Conservation (phyloP, 2,329 filamentous ascomycete genomes). For the Stagonosporopsis tanaceti region DNA sequence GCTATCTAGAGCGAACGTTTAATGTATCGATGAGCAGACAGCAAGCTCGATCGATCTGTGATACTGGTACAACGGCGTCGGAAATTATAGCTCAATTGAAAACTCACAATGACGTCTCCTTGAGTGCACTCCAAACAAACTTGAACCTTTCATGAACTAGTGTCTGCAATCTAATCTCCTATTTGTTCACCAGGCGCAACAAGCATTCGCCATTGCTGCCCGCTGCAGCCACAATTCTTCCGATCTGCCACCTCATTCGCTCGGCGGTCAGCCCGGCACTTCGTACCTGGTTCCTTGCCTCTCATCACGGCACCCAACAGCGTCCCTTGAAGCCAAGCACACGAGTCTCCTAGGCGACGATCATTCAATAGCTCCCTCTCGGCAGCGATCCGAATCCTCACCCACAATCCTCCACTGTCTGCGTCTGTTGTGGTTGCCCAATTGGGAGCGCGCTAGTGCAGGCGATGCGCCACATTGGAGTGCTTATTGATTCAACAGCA, state of each 20-base stretch:
- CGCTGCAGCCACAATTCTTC: background rate
- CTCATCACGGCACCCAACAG: slow-evolving; percentile 3
- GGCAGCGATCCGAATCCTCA: slow-evolving; percentile 8
- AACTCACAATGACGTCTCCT: background rate
- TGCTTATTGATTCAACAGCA: background rate
- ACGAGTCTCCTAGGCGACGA: slow-evolving; percentile 9
- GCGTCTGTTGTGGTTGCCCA: slow-evolving; percentile 1
- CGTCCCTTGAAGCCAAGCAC: slow-evolving; percentile 5
- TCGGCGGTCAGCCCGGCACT: slow-evolving; percentile 4
- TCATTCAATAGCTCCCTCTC: slow-evolving; percentile 13
- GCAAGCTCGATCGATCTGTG: slow-evolving; percentile 16
- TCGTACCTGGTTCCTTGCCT: slow-evolving; percentile 12
- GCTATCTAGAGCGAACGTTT: slow-evolving; percentile 17
- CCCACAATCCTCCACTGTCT: slow-evolving; percentile 4
- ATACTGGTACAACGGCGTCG: slow-evolving; percentile 7
- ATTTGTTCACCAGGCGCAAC: background rate
- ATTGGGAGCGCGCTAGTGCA: background rate
- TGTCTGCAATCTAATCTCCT: background rate
- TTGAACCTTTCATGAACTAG: background rate
- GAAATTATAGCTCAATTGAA: slow-evolving; percentile 24
- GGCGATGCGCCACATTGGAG: slow-evolving; percentile 32
- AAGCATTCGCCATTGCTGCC: background rate
- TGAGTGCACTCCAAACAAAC: background rate
- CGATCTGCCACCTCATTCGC: slow-evolving; percentile 1
- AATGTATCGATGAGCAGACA: slow-evolving; percentile 17